Evolutionary conservation across 1,284 basidiomycete genomes (phyloP).

Genomic region (Ceratobasidium sp.): DNA sequence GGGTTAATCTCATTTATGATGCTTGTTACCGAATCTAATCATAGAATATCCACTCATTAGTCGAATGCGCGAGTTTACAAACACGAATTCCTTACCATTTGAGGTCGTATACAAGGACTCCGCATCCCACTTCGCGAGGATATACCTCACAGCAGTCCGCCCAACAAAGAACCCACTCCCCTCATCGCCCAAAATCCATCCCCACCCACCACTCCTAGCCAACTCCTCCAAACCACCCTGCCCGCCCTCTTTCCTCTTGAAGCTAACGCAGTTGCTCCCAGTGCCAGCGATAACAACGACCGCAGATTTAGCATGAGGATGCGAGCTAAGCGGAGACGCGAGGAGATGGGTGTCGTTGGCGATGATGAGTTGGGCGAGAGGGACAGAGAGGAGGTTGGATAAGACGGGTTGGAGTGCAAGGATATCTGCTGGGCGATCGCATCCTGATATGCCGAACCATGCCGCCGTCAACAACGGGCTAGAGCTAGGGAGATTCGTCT

Average conservation of each 20-base stretch:
- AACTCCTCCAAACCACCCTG: conserved; percentile 60
- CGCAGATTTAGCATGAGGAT: conserved; percentile 70
- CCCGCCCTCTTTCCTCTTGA: conserved; percentile 59
- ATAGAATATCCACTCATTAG: not conserved
- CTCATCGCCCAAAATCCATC: conserved; percentile 86
- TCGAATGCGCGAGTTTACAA: not conserved
- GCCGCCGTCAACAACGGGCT: conserved; percentile 67
- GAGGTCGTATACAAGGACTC: conserved; percentile 59
- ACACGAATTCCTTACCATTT: not conserved
- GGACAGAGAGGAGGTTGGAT: conserved; percentile 68
- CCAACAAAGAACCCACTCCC: conserved; percentile 83
- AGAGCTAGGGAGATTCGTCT: conserved; percentile 14
- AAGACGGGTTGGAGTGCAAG: conserved; percentile 67
- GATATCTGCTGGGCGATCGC: conserved; percentile 75
- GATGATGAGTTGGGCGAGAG: conserved; percentile 64
- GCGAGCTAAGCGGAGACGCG: conserved; percentile 72
- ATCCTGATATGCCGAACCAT: conserved; percentile 83
- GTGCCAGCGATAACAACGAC: conserved; percentile 79
- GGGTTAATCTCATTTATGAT: conserved; percentile 49
- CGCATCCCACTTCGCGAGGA: conserved; percentile 69
- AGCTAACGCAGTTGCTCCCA: conserved; percentile 76
- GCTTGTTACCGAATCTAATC: not conserved
- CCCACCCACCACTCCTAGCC: conserved; percentile 82
- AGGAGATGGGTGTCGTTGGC: conserved; percentile 82
- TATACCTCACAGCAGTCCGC: conserved; percentile 74